phyloP scores from a whole-genome alignment of 2,329 filamentous ascomycete genomes.

The Pestalotiopsis sp. region DNA sequence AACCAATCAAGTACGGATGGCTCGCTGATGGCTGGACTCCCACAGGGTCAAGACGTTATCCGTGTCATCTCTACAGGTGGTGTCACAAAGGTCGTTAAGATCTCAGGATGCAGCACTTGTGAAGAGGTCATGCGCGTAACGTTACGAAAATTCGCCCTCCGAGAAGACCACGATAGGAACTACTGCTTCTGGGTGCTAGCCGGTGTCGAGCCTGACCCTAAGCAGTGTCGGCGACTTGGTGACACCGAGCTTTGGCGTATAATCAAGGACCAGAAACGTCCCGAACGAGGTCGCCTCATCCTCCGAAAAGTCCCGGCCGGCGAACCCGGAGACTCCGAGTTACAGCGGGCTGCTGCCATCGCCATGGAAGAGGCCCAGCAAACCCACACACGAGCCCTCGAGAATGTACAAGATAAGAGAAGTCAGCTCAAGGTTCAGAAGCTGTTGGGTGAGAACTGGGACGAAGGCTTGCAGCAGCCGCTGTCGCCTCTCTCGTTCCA shows the following conservation, averaged over 20 bases:
- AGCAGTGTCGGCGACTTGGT: conserved; percentile 77
- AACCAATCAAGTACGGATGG: conserved; percentile 85
- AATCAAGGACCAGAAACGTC: conserved; percentile 81
- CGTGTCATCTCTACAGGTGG: conserved; percentile 91
- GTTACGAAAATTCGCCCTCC: conserved; percentile 82
- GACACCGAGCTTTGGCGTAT: conserved; percentile 90
- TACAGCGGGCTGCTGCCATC: conserved; percentile 85
- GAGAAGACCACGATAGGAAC: conserved; percentile 89
- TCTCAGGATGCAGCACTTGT: conserved; percentile 86
- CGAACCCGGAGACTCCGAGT: conserved; percentile 84
- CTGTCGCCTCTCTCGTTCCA: conserved; percentile 78
- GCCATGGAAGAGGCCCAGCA: conserved; percentile 85
- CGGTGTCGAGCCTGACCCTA: conserved; percentile 80
- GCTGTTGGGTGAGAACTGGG: conserved; percentile 84
- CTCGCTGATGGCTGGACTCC: conserved; percentile 82
- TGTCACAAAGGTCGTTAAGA: conserved; percentile 90
- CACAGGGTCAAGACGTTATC: conserved; percentile 85
- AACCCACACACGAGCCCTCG: conserved; percentile 65
- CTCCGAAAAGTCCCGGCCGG: conserved; percentile 90
- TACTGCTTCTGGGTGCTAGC: conserved; percentile 96
- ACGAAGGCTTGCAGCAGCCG: conserved; percentile 78
- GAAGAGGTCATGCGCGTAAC: conserved; percentile 93
- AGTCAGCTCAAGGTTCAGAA: conserved; percentile 89
- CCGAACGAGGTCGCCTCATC: conserved; percentile 89
- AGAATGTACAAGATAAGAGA: conserved; percentile 67